A percentile compares a stretch with the other conserved stretches of the same genome.
phyloP scores from a whole-genome alignment of 1,284 basidiomycete species.

The Bjerkandera adusta region DNA sequence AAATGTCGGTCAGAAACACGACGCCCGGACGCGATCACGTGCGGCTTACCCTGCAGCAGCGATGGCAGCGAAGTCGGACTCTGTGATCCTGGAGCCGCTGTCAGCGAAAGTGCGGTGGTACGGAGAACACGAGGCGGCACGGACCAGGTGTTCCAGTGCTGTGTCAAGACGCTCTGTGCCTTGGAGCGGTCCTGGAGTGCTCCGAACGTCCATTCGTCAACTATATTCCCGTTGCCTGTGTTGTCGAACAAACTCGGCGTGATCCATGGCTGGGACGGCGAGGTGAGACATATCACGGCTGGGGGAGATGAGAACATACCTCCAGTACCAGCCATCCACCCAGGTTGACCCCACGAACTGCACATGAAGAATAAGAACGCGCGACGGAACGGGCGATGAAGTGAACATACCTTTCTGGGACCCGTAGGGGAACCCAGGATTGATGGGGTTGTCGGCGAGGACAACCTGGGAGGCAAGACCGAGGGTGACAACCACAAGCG shows the following conservation, averaged over 20 bases:
- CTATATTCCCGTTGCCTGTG: constrained; percentile 63
- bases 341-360: constrained; percentile 70
- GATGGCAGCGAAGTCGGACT: constrained; percentile 72
- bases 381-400: not conserved
- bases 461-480: constrained; percentile 18
- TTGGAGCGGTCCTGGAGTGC: constrained; percentile 51
- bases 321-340: constrained; percentile 82
- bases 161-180: constrained; percentile 48
- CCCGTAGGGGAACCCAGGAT: constrained; percentile 49
- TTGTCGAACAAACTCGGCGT: constrained; percentile 85
- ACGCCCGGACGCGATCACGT: constrained; percentile 19
- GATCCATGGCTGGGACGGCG: constrained; percentile 66
- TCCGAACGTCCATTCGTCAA: constrained; percentile 89
- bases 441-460: constrained; percentile 32
- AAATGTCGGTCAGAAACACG: constrained; percentile 12
- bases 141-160: constrained; percentile 74
- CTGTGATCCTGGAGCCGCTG: constrained; percentile 54
- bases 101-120: constrained; percentile 1
- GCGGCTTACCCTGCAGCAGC: constrained; percentile 64
- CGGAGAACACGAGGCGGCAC: constrained; percentile 3
- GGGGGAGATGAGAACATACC: constrained; percentile 33
- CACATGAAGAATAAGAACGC: not conserved
- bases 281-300: constrained; percentile 5
- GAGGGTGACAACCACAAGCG: constrained; percentile 16
- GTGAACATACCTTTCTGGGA: constrained; percentile 37